Base-by-base conservation (phyloP, 768 basidiomycete genomes). In the Tylopilus balloui region DNA sequence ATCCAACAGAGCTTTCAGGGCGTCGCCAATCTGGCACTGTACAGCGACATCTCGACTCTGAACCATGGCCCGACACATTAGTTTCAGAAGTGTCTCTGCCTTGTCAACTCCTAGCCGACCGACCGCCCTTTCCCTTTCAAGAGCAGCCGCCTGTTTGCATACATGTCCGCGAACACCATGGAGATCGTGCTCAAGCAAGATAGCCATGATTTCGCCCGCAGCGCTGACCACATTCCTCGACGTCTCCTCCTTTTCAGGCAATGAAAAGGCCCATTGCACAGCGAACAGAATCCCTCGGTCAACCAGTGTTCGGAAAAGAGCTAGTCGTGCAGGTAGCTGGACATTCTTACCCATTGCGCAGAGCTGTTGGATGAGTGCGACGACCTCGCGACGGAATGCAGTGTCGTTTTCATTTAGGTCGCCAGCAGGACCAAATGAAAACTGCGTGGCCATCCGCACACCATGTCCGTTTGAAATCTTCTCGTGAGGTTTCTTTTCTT, bases 341-440 rank as follows among this genome's bases (percentile, higher is more conserved):
- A 97, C 86, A 62, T 92, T 93, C 77, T 98, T 99, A 51, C 90
- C 93, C 89, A 99, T 94, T 48, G 85, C 77, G 61, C 90, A 89
- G 9, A 97, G 79, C 56, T 97, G 92, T 59, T 96, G 92, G 39
- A 99, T 75, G 54, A 99, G 84, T 37, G 86, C 70, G 40, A 98
- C 79, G 23, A 93, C 87, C 58, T 94, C 88, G 28, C 81, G 79
- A 53, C 84, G 80, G 29, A 80, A 75, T 25, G 63, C 67, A 44
- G 80, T 68, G 29, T 83, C 83, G 19, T 71, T 73, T 42, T 77
- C 78, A n/a, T 75, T 69, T 35, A 83, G 71, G 42, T 77, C 70
- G 45, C 78, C 80, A 7, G 78, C 73, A 31, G 83, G 78, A 3
- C 77, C 74, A 48, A 78, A 82, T n/a, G 78, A 75, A 57, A 80